These are phyloP conservation scores for Gracilariopsis chorda DNA, from an alignment of 23 red algal species.

Conservation along the genomic window DNA sequence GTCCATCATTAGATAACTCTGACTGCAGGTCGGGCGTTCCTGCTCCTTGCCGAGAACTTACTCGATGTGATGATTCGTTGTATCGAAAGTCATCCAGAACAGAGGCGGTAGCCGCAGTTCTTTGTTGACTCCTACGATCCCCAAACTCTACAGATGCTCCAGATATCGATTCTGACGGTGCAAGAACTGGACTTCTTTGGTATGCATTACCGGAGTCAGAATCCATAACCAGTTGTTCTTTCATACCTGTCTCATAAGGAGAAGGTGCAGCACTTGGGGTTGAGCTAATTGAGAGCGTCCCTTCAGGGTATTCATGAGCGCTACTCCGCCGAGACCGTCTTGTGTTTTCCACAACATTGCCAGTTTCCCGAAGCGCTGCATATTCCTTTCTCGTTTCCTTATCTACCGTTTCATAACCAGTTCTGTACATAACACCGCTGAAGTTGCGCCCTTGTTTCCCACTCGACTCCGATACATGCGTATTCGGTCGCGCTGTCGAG, in stretches of 20 bases:
- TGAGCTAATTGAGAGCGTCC: slow-evolving; percentile 28
- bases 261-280: slow-evolving; percentile 37
- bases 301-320: not conserved
- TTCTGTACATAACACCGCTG: not conserved
- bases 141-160: not conserved
- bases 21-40: not conserved
- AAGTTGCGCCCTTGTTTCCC: slow-evolving; percentile 39
- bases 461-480: slow-evolving; percentile 39
- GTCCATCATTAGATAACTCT: slow-evolving; percentile 37
- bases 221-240: not conserved
- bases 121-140: too few species aligned
- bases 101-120: not conserved
- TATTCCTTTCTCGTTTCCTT: not conserved
- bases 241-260: slow-evolving; percentile 28
- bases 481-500: slow-evolving; percentile 50
- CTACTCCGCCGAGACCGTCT: not conserved
- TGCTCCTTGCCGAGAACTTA: not conserved
- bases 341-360: not conserved
- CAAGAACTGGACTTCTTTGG: not conserved
- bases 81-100: slow-evolving; percentile 6
- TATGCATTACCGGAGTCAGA: slow-evolving; percentile 4
- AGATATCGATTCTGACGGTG: not conserved
- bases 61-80: not conserved
- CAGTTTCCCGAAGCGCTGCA: not conserved
- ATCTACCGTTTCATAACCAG: slow-evolving; percentile 11